These are phyloP conservation scores for Cytauxzoon felis DNA, from an alignment of 169 alveolate genomes.

Conservation along the genomic window DNA sequence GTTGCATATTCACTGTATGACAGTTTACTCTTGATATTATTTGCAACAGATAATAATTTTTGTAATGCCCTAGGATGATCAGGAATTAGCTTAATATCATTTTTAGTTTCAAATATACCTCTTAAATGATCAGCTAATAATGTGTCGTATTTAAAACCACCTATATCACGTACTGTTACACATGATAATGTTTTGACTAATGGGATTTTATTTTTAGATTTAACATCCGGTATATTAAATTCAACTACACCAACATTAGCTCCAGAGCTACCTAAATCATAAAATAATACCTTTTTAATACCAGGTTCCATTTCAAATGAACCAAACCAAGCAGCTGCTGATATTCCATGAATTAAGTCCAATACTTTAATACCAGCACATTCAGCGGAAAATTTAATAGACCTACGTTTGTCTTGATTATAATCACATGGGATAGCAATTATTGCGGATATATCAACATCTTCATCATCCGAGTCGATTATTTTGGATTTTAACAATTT, in stretches of 20 bases:
- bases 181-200: slow-evolving; percentile 33
- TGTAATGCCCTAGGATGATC: slow-evolving; percentile 49
- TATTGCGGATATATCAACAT: slow-evolving; percentile 60
- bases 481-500: slow-evolving; percentile 62
- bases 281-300: slow-evolving; percentile 66
- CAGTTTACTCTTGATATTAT: slow-evolving; percentile 46
- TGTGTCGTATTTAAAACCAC: slow-evolving; percentile 54
- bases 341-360: slow-evolving; percentile 65
- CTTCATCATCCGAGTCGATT: slow-evolving; percentile 10
- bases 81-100: slow-evolving; percentile 41
- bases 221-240: slow-evolving; percentile 34
- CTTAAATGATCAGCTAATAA: slow-evolving; percentile 41
- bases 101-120: slow-evolving; percentile 16
- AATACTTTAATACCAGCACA: slow-evolving; percentile 70
- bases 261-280: slow-evolving; percentile 71
- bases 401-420: slow-evolving; percentile 65
- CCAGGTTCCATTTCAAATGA: slow-evolving; percentile 67
- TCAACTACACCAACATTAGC: slow-evolving; percentile 70
- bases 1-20: slow-evolving; percentile 19
- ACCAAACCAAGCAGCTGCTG: slow-evolving; percentile 70
- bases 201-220: background rate
- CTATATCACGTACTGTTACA: slow-evolving; percentile 30
- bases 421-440: slow-evolving; percentile 73
- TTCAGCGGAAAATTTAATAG: slow-evolving; percentile 64
- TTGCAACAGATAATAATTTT: slow-evolving; percentile 32